Evolutionary conservation across 495 filamentous ascomycete genomes (phyloP).

Genomic region (Xylaria palmicola): DNA sequence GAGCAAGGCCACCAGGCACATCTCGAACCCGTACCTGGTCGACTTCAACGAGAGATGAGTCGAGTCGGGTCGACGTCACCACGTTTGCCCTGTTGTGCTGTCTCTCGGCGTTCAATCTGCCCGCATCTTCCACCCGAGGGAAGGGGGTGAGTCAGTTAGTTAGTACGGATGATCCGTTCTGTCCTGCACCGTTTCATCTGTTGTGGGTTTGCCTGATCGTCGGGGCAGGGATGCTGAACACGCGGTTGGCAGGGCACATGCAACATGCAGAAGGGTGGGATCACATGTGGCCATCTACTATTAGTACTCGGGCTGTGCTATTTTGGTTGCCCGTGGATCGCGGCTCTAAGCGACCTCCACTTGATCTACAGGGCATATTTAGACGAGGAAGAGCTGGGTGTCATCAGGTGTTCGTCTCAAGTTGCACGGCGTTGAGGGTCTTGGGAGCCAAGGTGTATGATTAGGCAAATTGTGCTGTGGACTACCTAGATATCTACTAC

Average conservation of each 20-base stretch:
- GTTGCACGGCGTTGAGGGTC: neutral
- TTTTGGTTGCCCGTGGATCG: neutral
- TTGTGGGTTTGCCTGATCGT: neutral
- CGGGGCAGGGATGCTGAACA: neutral
- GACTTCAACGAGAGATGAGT: slow-evolving; percentile 19
- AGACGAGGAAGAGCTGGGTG: neutral
- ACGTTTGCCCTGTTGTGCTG: no score
- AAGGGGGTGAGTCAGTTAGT: slow-evolving; percentile 9
- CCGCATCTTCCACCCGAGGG: no score
- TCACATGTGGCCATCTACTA: slow-evolving; percentile 9
- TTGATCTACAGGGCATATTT: slow-evolving; percentile 2
- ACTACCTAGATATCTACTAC: no score
- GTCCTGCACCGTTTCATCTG: neutral
- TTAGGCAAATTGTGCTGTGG: neutral
- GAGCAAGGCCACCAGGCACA: slow-evolving; percentile 14
- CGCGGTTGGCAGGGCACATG: slow-evolving; percentile 7
- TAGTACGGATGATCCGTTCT: neutral
- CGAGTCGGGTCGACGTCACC: no score
- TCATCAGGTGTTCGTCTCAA: no score
- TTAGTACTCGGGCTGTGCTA: neutral
- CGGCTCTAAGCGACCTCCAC: neutral
- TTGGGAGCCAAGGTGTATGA: neutral
- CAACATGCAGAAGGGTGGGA: slow-evolving; percentile 7
- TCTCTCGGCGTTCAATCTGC: no score
- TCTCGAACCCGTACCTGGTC: slow-evolving; percentile 27